These are phyloP conservation scores for Tulasnella sp. DNA, from an alignment of 768 basidiomycete species.

Conservation along the genomic window DNA sequence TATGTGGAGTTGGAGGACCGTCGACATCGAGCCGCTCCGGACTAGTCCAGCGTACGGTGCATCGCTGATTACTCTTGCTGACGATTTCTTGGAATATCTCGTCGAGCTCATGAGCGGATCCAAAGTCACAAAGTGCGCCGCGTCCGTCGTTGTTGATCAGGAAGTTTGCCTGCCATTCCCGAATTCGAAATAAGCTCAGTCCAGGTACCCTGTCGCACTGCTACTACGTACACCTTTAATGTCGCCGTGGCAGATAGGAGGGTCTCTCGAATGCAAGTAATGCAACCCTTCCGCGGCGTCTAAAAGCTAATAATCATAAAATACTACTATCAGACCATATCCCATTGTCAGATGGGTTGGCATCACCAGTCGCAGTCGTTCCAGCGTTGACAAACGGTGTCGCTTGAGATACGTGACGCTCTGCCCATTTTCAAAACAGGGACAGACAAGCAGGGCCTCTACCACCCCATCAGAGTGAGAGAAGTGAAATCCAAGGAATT, in stretches of 20 bases:
- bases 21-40: neutral
- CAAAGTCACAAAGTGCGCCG: neutral
- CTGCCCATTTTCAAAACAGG: neutral
- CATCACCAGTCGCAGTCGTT: neutral
- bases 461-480: neutral
- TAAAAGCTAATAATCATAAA: neutral
- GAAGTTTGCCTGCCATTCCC: neutral
- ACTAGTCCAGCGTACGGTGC: neutral
- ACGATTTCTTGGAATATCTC: neutral
- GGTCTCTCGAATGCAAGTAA: neutral
- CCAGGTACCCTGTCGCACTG: neutral
- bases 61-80: neutral
- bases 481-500: neutral
- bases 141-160: neutral
- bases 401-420: neutral
- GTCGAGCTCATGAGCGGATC: neutral
- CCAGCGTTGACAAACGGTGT: neutral
- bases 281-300: neutral
- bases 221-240: conserved; percentile 1
- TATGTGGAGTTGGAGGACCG: neutral
- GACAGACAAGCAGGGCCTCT: neutral
- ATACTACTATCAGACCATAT: neutral
- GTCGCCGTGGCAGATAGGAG: conserved; percentile 8
- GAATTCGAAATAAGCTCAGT: neutral
- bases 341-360: neutral